phyloP scores from a whole-genome alignment of 192 early-diverging fungal species.

The Physocladia obscura region DNA sequence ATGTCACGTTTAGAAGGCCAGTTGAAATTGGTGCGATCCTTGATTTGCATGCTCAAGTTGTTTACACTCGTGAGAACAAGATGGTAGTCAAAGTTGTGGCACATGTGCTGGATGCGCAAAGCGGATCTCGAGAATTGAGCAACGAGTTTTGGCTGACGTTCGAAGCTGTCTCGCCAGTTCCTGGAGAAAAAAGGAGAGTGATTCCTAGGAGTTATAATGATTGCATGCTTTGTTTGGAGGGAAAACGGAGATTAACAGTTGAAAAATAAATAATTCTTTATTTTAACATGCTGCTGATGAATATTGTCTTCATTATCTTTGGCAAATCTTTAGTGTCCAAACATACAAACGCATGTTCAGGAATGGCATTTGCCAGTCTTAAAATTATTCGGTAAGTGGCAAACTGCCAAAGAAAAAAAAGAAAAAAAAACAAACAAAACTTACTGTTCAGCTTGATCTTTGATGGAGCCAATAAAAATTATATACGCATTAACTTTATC shows the following conservation, averaged over 20 bases:
- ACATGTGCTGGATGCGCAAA: slow-evolving; percentile 73
- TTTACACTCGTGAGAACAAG: slow-evolving; percentile 63
- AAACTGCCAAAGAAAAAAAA: background rate
- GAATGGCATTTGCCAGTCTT: slow-evolving; percentile 25
- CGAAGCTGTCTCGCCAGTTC: background rate
- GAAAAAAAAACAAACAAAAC: background rate
- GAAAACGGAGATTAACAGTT: slow-evolving; percentile 13
- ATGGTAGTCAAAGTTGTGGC: slow-evolving; percentile 63
- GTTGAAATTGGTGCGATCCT: slow-evolving; percentile 81
- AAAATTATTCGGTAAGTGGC: no score
- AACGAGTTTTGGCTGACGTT: slow-evolving; percentile 92
- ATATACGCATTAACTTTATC: slow-evolving; percentile 71
- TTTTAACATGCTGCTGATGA: slow-evolving; percentile 30
- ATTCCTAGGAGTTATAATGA: slow-evolving; percentile 84
- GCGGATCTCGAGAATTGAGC: slow-evolving; percentile 63
- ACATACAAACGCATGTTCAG: slow-evolving; percentile 41
- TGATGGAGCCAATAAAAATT: slow-evolving; percentile 81
- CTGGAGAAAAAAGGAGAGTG: slow-evolving; percentile 49
- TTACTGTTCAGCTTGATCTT: slow-evolving; percentile 59
- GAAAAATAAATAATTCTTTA: background rate
- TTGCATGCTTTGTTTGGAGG: slow-evolving; percentile 26
- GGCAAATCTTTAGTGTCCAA: slow-evolving; percentile 44
- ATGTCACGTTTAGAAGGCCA: slow-evolving; percentile 74
- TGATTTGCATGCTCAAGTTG: slow-evolving; percentile 72
- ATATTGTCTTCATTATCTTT: slow-evolving; percentile 46